Percentiles rank a stretch among this genome's conserved stretches.
Evolutionary conservation across 306 rosid genomes (phyloP).

Genomic region (Begonia fuchsioides): DNA sequence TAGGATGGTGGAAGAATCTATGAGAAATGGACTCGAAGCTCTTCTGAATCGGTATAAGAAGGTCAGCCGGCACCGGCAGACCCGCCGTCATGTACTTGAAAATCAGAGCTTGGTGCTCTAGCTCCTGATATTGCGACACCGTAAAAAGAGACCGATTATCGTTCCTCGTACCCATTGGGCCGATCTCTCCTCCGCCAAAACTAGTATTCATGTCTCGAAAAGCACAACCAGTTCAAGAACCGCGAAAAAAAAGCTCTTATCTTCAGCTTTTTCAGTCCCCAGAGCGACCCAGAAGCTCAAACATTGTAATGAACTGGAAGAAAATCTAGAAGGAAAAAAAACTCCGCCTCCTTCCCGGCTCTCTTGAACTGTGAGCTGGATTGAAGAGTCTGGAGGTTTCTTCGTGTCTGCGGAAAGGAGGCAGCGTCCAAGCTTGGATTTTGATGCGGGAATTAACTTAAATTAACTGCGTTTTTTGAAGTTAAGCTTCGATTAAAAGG

Average conservation of each 20-base stretch:
- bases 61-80: conserved; percentile 70
- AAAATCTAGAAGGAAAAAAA: conserved; percentile 12
- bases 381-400: conserved; percentile 13
- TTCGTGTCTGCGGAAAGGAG: conserved; percentile 17
- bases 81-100: conserved; percentile 78
- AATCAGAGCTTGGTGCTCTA: conserved; percentile 80
- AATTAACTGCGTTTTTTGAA: no score
- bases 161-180: conserved; percentile 22
- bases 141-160: conserved; percentile 53
- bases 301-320: conserved; percentile 15
- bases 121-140: conserved; percentile 78
- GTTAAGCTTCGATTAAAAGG: no score
- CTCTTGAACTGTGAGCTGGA: conserved; percentile 13
- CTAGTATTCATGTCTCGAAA: conserved; percentile 13
- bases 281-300: conserved; percentile 8
- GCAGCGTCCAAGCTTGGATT: not conserved
- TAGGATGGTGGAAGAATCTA: conserved; percentile 45
- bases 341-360: conserved; percentile 14
- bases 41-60: conserved; percentile 59
- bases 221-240: conserved; percentile 2
- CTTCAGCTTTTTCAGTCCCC: not conserved
- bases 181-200: conserved; percentile 6
- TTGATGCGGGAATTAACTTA: no score
- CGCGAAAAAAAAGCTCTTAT: conserved; percentile 1
- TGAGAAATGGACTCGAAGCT: conserved; percentile 62